Evolutionary conservation across 2,329 filamentous ascomycete species (phyloP).

Genomic region (Colletotrichum sp.): DNA sequence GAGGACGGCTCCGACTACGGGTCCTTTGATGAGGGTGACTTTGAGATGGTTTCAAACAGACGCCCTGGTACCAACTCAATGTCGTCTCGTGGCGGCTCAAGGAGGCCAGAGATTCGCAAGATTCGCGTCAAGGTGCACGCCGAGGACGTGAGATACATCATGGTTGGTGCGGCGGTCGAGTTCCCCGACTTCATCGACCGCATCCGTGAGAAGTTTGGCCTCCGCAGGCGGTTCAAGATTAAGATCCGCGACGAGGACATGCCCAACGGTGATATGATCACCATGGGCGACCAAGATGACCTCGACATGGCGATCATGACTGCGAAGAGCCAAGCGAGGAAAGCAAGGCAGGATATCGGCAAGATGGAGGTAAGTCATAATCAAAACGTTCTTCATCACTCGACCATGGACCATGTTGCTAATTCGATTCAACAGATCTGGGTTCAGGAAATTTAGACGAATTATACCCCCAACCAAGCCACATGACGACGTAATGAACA

Average conservation of each 20-base stretch:
- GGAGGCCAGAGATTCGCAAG: constrained; percentile 72
- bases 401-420: constrained; percentile 12
- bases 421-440: constrained; percentile 45
- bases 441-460: constrained; percentile 50
- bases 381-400: background rate
- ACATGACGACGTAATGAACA: constrained; percentile 32
- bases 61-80: constrained; percentile 50
- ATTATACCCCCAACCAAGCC: constrained; percentile 22
- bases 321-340: constrained; percentile 71
- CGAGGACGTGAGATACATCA: constrained; percentile 91
- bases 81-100: constrained; percentile 58
- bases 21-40: constrained; percentile 77
- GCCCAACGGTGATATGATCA: constrained; percentile 88
- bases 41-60: constrained; percentile 75
- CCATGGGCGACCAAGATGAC: constrained; percentile 95
- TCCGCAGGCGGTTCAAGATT: constrained; percentile 82
- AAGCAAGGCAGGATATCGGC: constrained; percentile 79
- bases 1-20: constrained; percentile 75
- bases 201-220: constrained; percentile 85
- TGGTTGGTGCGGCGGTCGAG: constrained; percentile 75
- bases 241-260: constrained; percentile 84
- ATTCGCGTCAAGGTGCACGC: constrained; percentile 92
- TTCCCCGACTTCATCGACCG: constrained; percentile 80
- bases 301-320: constrained; percentile 83
- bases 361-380: constrained; percentile 85